Evolutionary conservation across 306 rosid genomes (phyloP).

Genomic region (Inga laurina): DNA sequence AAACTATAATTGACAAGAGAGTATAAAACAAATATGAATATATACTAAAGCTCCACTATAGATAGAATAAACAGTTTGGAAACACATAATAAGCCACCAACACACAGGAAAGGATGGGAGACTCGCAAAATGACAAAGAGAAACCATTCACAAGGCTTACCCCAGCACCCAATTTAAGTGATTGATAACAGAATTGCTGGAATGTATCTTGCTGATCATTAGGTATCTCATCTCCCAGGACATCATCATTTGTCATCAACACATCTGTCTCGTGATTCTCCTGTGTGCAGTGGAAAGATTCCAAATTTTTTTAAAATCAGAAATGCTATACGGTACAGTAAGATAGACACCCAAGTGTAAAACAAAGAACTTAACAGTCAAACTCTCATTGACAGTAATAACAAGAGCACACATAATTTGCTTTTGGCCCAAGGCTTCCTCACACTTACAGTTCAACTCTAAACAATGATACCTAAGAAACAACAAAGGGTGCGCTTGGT

Average conservation of each 20-base stretch:
- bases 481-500: not conserved
- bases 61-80: slow-evolving; percentile 24
- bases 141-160: slow-evolving; percentile 49
- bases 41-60: not conserved
- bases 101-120: not conserved
- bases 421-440: not conserved
- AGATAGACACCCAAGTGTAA: not conserved
- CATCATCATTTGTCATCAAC: slow-evolving; percentile 89
- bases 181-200: slow-evolving; percentile 89
- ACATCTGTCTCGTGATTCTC: slow-evolving; percentile 60
- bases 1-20: slow-evolving; percentile 4
- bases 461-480: not conserved
- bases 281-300: slow-evolving; percentile 42
- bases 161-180: slow-evolving; percentile 78
- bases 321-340: slow-evolving; percentile 3
- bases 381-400: not conserved
- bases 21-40: not conserved
- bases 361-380: slow-evolving; percentile 2
- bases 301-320: not conserved
- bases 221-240: slow-evolving; percentile 98
- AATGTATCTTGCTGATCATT: slow-evolving; percentile 85
- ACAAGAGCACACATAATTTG: slow-evolving; percentile 11
- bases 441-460: not conserved
- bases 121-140: slow-evolving; percentile 1
- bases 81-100: slow-evolving; percentile 13